These are phyloP conservation scores for Ligustrum vulgare DNA, from an alignment of 257 asterid species.

Conservation along the genomic window DNA sequence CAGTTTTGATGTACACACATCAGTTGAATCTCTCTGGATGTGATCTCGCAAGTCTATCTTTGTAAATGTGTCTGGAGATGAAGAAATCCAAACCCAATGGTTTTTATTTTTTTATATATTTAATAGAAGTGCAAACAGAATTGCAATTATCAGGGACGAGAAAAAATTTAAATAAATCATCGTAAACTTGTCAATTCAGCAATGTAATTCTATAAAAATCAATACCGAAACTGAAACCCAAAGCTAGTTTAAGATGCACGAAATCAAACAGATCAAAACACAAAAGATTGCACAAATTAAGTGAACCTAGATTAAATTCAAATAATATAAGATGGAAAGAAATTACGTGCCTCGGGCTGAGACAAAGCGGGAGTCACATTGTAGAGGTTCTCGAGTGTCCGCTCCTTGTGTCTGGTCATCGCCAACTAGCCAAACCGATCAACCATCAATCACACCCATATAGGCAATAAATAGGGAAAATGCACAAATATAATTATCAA, in stretches of 20 bases:
- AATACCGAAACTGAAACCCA: not conserved
- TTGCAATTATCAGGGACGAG: not conserved
- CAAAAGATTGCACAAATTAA: slow-evolving; percentile 10
- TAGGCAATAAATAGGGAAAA: not conserved
- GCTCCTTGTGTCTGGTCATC: slow-evolving; percentile 55
- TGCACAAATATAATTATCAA: not conserved
- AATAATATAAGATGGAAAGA: not conserved
- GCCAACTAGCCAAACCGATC: slow-evolving; percentile 42
- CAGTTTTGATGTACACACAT: slow-evolving; percentile 12
- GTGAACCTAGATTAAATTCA: slow-evolving; percentile 43
- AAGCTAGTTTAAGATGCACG: slow-evolving; percentile 5
- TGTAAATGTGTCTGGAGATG: not conserved
- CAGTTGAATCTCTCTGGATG: slow-evolving; percentile 10
- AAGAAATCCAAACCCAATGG: not conserved
- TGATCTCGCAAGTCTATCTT: slow-evolving; percentile 8
- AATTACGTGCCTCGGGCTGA: slow-evolving; percentile 52
- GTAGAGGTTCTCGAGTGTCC: slow-evolving; percentile 51
- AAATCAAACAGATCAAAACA: slow-evolving; percentile 10
- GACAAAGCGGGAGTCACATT: slow-evolving; percentile 53
- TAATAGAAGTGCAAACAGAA: not conserved
- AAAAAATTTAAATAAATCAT: not conserved
- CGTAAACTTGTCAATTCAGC: slow-evolving; percentile 12
- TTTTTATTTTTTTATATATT: not conserved
- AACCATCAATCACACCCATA: slow-evolving; percentile 34
- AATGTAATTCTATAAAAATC: slow-evolving; percentile 13